Percentiles rank a stretch among this genome's conserved stretches.
Evolutionary conservation across 495 filamentous ascomycete genomes (phyloP).

Genomic region (Immersiella caudata): DNA sequence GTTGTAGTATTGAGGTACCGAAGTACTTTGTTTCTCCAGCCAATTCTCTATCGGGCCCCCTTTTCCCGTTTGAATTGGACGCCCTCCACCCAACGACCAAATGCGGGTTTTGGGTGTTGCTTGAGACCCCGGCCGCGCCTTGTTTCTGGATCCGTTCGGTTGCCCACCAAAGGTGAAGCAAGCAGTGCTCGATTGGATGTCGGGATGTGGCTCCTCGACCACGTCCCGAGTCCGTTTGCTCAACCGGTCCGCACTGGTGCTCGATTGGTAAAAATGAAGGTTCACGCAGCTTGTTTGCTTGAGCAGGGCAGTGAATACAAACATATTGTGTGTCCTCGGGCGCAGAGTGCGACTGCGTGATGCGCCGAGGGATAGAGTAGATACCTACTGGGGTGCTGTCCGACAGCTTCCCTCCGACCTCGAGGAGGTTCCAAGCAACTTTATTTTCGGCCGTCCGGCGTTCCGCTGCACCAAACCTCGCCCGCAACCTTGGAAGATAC

Average conservation of each 20-base stretch:
- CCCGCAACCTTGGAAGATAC: not conserved
- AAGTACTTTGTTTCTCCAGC: conserved; percentile 1
- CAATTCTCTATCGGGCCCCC: not conserved
- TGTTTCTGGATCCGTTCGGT: conserved; percentile 22
- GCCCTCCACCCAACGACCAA: conserved; percentile 4
- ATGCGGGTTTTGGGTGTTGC: conserved; percentile 6
- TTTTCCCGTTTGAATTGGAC: conserved; percentile 25
- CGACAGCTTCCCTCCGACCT: not conserved
- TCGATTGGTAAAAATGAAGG: not conserved
- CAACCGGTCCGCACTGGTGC: not conserved
- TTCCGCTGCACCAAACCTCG: not conserved
- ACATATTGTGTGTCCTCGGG: not conserved
- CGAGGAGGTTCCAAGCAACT: not conserved
- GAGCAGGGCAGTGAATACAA: not conserved
- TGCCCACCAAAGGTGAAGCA: conserved; percentile 11
- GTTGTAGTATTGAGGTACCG: not conserved
- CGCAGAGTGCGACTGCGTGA: not conserved
- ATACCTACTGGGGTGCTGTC: not conserved
- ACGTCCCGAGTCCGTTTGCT: conserved; percentile 20
- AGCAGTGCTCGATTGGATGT: conserved; percentile 5
- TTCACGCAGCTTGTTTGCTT: not conserved
- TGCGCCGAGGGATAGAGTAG: not conserved
- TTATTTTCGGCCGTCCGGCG: conserved; percentile 6
- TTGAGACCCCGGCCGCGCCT: conserved; percentile 7
- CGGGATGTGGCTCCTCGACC: conserved; percentile 13